Percentiles rank a stretch among this genome's conserved stretches.
phyloP scores from a whole-genome alignment of 1,139 yeast genomes.

The Kodamaea anthophila region DNA sequence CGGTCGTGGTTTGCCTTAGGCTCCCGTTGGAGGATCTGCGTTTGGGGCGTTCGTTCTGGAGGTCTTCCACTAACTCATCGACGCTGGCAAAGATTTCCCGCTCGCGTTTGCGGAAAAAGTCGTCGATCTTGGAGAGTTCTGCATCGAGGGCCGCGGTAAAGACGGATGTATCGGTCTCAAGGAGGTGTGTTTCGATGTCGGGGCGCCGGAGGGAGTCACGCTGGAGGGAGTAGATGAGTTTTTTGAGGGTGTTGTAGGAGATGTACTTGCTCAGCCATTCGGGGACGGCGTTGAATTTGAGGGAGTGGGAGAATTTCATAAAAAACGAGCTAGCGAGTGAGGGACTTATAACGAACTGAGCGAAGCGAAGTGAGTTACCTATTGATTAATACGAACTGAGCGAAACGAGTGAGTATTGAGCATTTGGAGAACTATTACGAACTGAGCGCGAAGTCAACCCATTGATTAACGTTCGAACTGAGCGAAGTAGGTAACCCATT shows the following conservation, averaged over 20 bases:
- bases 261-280: conserved; percentile 71
- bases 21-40: not conserved
- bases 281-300: conserved; percentile 71
- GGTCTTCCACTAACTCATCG: conserved; percentile 47
- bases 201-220: conserved; percentile 39
- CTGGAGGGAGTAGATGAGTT: conserved; percentile 59
- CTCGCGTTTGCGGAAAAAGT: conserved; percentile 52
- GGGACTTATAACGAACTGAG: too few relatives aligned
- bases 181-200: conserved; percentile 27
- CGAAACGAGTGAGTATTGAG: too few relatives aligned
- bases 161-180: conserved; percentile 24
- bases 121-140: conserved; percentile 55
- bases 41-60: conserved; percentile 20
- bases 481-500: too few relatives aligned
- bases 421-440: too few relatives aligned
- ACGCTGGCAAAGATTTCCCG: conserved; percentile 40
- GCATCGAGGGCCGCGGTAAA: conserved; percentile 51
- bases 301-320: conserved; percentile 72
- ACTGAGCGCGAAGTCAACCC: too few relatives aligned
- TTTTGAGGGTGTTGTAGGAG: conserved; percentile 59
- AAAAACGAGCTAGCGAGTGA: not conserved
- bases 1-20: conserved; percentile 10
- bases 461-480: too few relatives aligned
- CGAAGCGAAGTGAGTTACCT: too few relatives aligned
- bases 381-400: too few relatives aligned